These are phyloP conservation scores for Gynochthodes officinalis DNA, from an alignment of 257 asterid species.

Conservation along the genomic window DNA sequence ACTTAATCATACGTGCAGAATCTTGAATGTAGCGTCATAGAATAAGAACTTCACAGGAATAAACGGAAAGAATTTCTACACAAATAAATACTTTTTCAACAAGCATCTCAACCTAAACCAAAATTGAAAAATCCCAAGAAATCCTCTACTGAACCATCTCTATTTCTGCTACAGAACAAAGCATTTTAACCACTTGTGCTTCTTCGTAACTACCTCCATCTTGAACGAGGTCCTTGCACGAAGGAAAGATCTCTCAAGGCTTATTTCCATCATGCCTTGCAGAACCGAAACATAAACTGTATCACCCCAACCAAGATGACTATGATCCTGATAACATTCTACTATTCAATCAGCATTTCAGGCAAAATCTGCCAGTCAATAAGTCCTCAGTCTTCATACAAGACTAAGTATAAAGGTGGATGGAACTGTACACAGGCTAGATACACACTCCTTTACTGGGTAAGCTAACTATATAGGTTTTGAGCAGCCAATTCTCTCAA, in stretches of 20 bases:
- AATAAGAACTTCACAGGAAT: neutral
- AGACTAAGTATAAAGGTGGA: neutral
- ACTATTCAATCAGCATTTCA: neutral
- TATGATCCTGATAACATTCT: neutral
- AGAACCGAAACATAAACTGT: neutral
- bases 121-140: constrained; percentile 9
- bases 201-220: constrained; percentile 7
- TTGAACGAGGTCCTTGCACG: constrained; percentile 6
- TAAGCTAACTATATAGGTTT: neutral
- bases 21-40: neutral
- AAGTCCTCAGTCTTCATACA: constrained; percentile 2
- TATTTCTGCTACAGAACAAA: neutral
- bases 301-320: neutral
- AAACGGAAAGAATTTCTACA: constrained; percentile 7
- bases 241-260: neutral
- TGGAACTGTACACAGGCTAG: constrained; percentile 8
- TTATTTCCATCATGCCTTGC: neutral
- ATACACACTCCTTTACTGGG: neutral
- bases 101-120: constrained; percentile 5
- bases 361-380: neutral
- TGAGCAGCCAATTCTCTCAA: neutral
- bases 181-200: neutral
- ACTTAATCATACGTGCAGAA: neutral
- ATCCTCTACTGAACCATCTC: constrained; percentile 7
- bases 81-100: neutral